These are phyloP conservation scores for Erodium trifolium DNA, from an alignment of 441 rosid species.

Conservation along the genomic window DNA sequence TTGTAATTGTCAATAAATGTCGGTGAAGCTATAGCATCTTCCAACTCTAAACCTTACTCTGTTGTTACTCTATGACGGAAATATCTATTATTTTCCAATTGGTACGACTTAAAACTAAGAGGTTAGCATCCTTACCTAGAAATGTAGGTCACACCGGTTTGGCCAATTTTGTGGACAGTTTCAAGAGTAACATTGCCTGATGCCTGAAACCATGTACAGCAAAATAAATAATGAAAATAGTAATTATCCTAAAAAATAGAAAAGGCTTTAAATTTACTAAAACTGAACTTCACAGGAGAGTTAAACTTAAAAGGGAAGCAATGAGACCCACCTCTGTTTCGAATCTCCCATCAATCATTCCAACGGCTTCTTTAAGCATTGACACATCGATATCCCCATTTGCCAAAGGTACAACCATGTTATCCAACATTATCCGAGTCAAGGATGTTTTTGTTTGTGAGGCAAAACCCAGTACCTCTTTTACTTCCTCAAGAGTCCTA, in stretches of 20 bases:
- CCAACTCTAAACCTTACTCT: too few relatives aligned
- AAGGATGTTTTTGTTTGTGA: slow-evolving; percentile 45
- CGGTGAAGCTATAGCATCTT: too few relatives aligned
- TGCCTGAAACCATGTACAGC: slow-evolving; percentile 40
- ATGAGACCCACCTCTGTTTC: slow-evolving; percentile 61
- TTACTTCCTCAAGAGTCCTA: slow-evolving; percentile 71
- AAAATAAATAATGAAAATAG: slow-evolving; percentile 6
- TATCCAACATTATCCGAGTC: slow-evolving; percentile 87
- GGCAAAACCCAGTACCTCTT: slow-evolving; percentile 54
- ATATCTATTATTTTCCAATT: too few relatives aligned
- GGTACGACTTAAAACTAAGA: neutral
- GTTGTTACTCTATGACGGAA: neutral
- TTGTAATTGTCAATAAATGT: too few relatives aligned
- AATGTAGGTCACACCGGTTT: slow-evolving; percentile 82
- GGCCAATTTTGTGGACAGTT: slow-evolving; percentile 82
- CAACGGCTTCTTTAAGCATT: slow-evolving; percentile 75
- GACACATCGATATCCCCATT: slow-evolving; percentile 77
- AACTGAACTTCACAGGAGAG: neutral
- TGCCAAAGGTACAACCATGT: slow-evolving; percentile 82
- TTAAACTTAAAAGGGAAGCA: neutral
- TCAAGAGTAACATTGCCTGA: slow-evolving; percentile 90
- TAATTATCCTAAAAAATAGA: slow-evolving; percentile 9
- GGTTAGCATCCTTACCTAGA: slow-evolving; percentile 47
- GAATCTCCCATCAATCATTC: slow-evolving; percentile 54
- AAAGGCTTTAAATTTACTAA: neutral